Conservation (phyloP, 495 filamentous ascomycete species). For the Hamigera avellanea region DNA sequence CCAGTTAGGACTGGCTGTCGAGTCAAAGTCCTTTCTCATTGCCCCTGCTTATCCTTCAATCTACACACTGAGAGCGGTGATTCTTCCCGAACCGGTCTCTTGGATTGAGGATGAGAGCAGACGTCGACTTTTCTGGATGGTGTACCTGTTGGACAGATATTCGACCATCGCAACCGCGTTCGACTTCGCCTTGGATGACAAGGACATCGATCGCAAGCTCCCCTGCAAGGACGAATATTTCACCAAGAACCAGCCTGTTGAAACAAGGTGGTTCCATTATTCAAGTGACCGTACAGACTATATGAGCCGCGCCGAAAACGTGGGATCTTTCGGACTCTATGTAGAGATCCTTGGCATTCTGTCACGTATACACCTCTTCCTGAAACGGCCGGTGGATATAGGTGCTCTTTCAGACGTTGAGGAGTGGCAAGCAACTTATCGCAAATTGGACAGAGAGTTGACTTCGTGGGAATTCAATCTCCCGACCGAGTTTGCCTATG, state of each 20-base stretch:
- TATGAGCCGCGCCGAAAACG: constrained; percentile 61
- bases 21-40: constrained; percentile 62
- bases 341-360: constrained; percentile 78
- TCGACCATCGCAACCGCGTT: constrained; percentile 83
- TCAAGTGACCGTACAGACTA: constrained; percentile 46
- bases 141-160: constrained; percentile 79
- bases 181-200: constrained; percentile 77
- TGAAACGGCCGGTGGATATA: constrained; percentile 83
- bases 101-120: constrained; percentile 84
- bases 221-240: constrained; percentile 84
- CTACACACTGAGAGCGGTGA: constrained; percentile 71
- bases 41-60: constrained; percentile 70
- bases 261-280: constrained; percentile 65
- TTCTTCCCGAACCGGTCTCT: constrained; percentile 67
- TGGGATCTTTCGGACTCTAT: constrained; percentile 77
- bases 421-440: constrained; percentile 77
- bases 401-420: constrained; percentile 72
- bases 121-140: constrained; percentile 82
- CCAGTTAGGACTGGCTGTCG: constrained; percentile 70
- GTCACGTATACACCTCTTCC: constrained; percentile 72
- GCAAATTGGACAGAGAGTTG: constrained; percentile 66
- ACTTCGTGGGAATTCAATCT: constrained; percentile 74
- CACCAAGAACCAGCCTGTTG: constrained; percentile 68
- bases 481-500: constrained; percentile 60
- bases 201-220: constrained; percentile 75